Percentiles rank a stretch among this genome's conserved stretches.
Evolutionary conservation across 805 yeast species (phyloP).

Genomic region (Pichia nakasei): DNA sequence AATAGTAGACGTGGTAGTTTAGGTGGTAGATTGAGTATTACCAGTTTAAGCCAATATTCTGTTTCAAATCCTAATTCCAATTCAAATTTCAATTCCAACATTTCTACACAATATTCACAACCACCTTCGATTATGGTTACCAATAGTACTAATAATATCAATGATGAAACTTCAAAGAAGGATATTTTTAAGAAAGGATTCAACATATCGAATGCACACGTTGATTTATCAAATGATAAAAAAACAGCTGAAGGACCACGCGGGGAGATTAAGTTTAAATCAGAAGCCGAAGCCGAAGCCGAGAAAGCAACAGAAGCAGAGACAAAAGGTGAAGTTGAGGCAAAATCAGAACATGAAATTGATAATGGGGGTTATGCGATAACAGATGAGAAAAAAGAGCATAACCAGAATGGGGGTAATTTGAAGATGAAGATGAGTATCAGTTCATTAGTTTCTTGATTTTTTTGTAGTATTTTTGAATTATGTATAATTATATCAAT

Average conservation of each 20-base stretch:
- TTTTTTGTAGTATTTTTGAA: not conserved
- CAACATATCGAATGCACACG: slow-evolving; percentile 12
- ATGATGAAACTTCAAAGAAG: slow-evolving; percentile 4
- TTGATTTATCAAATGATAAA: not conserved
- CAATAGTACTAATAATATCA: not conserved
- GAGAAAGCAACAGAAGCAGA: not conserved
- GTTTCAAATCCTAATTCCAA: not conserved
- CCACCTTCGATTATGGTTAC: not conserved
- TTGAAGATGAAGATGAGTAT: not conserved
- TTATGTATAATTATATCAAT: not conserved
- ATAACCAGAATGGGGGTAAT: slow-evolving; percentile 3
- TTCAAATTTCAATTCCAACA: not conserved
- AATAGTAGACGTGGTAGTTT: slow-evolving; percentile 8
- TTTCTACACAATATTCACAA: not conserved
- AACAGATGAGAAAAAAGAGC: not conserved
- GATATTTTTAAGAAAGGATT: slow-evolving; percentile 24
- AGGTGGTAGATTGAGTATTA: slow-evolving; percentile 7
- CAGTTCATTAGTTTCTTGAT: slow-evolving; percentile 2
- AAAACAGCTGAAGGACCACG: not conserved
- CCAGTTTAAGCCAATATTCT: slow-evolving; percentile 12
- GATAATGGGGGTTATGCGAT: too few relatives aligned
- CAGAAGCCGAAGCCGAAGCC: too few relatives aligned
- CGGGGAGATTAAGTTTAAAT: slow-evolving; percentile 1
- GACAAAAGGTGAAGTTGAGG: not conserved
- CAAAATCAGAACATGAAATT: not conserved